Conservation (phyloP, 176 grass and related monocot species). For the Triticum timopheevii region DNA sequence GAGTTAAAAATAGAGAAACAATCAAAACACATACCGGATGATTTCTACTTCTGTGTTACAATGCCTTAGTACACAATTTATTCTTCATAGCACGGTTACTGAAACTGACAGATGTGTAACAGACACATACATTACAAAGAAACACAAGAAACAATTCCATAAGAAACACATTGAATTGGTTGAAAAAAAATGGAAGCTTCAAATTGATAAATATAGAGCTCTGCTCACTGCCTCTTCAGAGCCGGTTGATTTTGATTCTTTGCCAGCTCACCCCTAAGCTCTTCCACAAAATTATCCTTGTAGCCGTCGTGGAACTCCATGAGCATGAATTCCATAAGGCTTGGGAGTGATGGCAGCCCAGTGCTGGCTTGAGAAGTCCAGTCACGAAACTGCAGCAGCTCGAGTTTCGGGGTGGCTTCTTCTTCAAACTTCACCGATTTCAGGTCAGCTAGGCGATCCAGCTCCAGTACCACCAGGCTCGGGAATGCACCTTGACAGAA, state of each 20-base stretch:
- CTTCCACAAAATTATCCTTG: not conserved
- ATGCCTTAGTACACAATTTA: not conserved
- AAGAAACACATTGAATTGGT: not conserved
- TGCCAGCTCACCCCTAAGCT: not conserved
- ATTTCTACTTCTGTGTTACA: no score
- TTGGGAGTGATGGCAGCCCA: not conserved
- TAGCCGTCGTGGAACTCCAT: not conserved
- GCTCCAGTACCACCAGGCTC: not conserved
- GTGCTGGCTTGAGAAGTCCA: constrained; percentile 5
- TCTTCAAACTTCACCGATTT: not conserved
- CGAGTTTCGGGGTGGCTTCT: not conserved
- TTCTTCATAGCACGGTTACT: not conserved
- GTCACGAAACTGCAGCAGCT: not conserved
- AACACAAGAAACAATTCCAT: not conserved
- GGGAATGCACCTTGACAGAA: not conserved
- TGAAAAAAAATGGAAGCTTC: not conserved
- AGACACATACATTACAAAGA: not conserved
- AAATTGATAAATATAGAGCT: not conserved
- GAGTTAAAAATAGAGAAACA: no score
- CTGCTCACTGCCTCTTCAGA: not conserved
- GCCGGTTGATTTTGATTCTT: not conserved
- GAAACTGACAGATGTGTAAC: not conserved
- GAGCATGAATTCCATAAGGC: not conserved
- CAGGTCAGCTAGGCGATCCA: not conserved
- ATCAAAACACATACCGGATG: no score